Evolutionary conservation across 192 early-diverging fungal species (phyloP).

Genomic region (Podila horticola): DNA sequence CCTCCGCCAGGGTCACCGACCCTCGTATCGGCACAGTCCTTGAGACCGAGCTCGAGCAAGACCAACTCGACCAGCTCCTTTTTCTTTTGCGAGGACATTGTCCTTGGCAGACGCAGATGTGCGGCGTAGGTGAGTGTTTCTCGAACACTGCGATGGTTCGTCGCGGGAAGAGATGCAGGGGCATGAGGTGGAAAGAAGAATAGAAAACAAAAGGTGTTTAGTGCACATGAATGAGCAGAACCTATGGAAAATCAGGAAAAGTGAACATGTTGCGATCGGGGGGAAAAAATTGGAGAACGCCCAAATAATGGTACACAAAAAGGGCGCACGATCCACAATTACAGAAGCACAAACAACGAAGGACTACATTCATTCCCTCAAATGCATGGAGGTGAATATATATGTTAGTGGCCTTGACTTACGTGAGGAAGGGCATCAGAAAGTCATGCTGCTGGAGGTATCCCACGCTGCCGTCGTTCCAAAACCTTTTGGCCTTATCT

Average conservation of each 20-base stretch:
- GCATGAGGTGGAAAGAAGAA: no score
- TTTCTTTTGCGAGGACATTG: constrained; percentile 50
- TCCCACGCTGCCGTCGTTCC: constrained; percentile 52
- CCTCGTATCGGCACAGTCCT: constrained; percentile 73
- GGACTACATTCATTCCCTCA: background rate
- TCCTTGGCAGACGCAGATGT: constrained; percentile 54
- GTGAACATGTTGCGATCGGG: no score
- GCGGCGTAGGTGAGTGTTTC: constrained; percentile 82
- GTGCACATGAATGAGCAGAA: no score
- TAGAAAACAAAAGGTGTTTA: no score
- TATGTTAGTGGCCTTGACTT: constrained; percentile 6
- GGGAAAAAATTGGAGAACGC: no score
- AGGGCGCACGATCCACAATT: background rate
- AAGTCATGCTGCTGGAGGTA: constrained; percentile 51
- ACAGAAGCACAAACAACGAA: background rate
- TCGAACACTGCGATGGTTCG: constrained; percentile 70
- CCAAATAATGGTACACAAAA: no score
- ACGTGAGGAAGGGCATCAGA: constrained; percentile 52
- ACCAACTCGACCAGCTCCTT: constrained; percentile 66
- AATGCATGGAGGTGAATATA: background rate
- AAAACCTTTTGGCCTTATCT: constrained; percentile 46
- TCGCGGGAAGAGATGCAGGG: no score
- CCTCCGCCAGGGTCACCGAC: constrained; percentile 66
- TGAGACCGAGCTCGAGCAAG: constrained; percentile 69
- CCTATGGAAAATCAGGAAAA: no score